These are phyloP conservation scores for Sutorius eximius DNA, from an alignment of 1,284 basidiomycete species.

Conservation along the genomic window DNA sequence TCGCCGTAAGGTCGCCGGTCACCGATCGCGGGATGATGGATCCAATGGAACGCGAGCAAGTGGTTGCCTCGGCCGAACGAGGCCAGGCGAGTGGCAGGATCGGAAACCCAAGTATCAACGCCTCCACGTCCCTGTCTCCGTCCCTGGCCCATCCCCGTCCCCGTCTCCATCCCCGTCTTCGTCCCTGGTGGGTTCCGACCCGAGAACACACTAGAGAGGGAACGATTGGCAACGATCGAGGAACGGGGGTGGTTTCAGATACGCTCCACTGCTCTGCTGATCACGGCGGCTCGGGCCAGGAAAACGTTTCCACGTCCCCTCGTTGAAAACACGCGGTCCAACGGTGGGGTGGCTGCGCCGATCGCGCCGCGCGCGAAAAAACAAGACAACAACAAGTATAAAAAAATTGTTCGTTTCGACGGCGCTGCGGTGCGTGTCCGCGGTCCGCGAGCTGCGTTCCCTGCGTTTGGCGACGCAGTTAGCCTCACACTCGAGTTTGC, in stretches of 20 bases:
- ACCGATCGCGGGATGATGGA: background rate
- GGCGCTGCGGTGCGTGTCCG: background rate
- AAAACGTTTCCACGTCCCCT: conserved; percentile 12
- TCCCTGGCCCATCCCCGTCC: too few relatives aligned
- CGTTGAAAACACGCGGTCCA: conserved; percentile 27
- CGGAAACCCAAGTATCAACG: background rate
- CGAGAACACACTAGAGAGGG: too few relatives aligned
- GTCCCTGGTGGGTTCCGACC: too few relatives aligned
- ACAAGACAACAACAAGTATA: background rate
- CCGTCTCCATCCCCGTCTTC: too few relatives aligned
- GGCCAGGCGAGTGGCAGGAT: background rate
- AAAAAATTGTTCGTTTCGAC: background rate
- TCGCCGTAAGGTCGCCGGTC: background rate
- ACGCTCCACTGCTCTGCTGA: background rate
- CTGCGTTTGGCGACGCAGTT: background rate
- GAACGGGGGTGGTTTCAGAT: background rate
- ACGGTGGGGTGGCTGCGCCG: conserved; percentile 11
- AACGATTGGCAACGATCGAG: conserved; percentile 5
- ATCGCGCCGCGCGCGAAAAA: conserved; percentile 3
- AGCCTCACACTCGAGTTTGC: background rate
- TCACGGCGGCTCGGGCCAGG: conserved; percentile 1
- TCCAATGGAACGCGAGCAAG: background rate
- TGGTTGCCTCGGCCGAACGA: background rate
- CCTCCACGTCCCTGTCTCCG: too few relatives aligned
- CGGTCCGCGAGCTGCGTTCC: background rate